phyloP scores from a whole-genome alignment of 768 basidiomycete species.

The Dentipellis fragilis region DNA sequence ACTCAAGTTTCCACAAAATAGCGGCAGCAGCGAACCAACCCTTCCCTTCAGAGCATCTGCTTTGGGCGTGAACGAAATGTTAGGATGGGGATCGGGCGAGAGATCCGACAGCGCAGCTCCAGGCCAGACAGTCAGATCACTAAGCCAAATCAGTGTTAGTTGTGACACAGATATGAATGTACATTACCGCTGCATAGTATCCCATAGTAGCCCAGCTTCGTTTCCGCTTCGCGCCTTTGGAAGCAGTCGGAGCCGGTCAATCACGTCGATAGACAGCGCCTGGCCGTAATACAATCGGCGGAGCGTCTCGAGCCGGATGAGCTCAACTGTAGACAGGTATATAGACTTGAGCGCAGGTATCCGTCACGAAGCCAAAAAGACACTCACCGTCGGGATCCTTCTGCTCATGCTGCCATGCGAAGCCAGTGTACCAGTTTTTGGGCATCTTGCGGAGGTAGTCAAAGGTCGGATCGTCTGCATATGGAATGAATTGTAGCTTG shows the following conservation, averaged over 20 bases:
- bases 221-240: conserved; percentile 19
- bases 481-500: conserved; percentile 50
- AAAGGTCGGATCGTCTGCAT: conserved; percentile 51
- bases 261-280: conserved; percentile 29
- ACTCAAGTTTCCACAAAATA: conserved; percentile 16
- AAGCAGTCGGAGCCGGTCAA: conserved; percentile 40
- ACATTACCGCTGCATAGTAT: conserved; percentile 20
- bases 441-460: conserved; percentile 26
- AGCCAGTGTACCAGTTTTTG: conserved; percentile 37
- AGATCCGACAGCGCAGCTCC: background rate
- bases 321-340: conserved; percentile 23
- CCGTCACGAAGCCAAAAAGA: background rate
- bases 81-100: conserved; percentile 5
- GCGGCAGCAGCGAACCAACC: conserved; percentile 13
- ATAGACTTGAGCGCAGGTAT: no score
- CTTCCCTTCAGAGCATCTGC: conserved; percentile 16
- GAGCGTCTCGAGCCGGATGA: conserved; percentile 38
- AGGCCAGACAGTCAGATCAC: conserved; percentile 8
- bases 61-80: conserved; percentile 3
- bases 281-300: conserved; percentile 30
- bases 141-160: background rate
- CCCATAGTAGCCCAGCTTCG: conserved; percentile 5
- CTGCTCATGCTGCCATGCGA: conserved; percentile 34
- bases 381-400: conserved; percentile 38
- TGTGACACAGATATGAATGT: background rate